These are phyloP conservation scores for Annulohypoxylon moriforme DNA, from an alignment of 495 filamentous ascomycete species.

Conservation along the genomic window DNA sequence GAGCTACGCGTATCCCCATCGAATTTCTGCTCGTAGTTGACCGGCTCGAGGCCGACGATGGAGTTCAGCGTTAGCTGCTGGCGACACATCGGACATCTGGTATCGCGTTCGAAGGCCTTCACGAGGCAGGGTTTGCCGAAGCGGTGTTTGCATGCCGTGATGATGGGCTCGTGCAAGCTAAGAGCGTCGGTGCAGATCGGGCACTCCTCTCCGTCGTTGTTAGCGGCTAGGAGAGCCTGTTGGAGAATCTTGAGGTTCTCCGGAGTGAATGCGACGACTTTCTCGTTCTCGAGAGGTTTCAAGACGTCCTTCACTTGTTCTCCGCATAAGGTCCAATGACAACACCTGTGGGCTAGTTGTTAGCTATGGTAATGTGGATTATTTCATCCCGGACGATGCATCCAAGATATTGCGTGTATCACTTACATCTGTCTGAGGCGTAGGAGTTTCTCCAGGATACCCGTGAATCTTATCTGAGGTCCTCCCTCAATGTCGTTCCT, in stretches of 20 bases:
- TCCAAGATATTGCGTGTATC: neutral
- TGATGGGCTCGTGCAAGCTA: constrained; percentile 77
- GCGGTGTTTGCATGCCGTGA: constrained; percentile 88
- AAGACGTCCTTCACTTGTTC: constrained; percentile 77
- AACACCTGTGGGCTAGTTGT: constrained; percentile 60
- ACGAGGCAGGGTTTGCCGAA: constrained; percentile 83
- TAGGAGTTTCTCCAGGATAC: constrained; percentile 82
- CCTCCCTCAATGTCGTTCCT: constrained; percentile 44
- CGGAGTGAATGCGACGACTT: constrained; percentile 74
- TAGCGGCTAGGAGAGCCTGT: constrained; percentile 78
- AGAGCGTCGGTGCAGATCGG: constrained; percentile 83
- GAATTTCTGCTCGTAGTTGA: constrained; percentile 60
- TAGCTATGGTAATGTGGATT: constrained; percentile 16
- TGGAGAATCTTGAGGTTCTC: constrained; percentile 81
- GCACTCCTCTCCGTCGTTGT: constrained; percentile 86
- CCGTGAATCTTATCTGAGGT: constrained; percentile 66
- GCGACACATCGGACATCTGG: constrained; percentile 91
- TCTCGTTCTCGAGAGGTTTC: constrained; percentile 70
- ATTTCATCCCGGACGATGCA: neutral
- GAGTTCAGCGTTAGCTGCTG: constrained; percentile 71
- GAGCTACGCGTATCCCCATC: constrained; percentile 76
- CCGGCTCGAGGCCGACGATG: constrained; percentile 72
- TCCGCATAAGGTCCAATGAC: constrained; percentile 87
- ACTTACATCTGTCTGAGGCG: constrained; percentile 78
- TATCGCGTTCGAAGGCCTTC: constrained; percentile 79